Conservation (phyloP, 495 filamentous ascomycete species). For the Annulohypoxylon stygium region DNA sequence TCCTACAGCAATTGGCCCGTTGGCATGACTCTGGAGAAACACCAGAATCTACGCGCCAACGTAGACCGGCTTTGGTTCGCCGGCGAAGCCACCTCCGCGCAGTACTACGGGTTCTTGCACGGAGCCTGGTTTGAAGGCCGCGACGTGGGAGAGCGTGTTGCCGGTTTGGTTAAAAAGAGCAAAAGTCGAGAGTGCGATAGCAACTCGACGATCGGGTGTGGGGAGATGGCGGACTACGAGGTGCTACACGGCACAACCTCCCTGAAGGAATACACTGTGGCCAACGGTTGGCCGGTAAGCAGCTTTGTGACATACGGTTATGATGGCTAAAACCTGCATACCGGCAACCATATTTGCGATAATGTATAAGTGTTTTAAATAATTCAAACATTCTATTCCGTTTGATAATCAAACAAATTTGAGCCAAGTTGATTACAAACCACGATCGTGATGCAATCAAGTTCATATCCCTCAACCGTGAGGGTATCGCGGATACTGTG, state of each 20-base stretch:
- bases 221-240: slow-evolving; percentile 44
- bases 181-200: slow-evolving; percentile 42
- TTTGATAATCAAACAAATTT: background rate
- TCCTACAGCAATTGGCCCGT: slow-evolving; percentile 82
- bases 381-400: background rate
- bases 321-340: slow-evolving; percentile 17
- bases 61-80: slow-evolving; percentile 75
- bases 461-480: background rate
- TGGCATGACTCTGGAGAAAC: slow-evolving; percentile 73
- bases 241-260: slow-evolving; percentile 50
- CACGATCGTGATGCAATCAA: background rate
- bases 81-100: slow-evolving; percentile 76
- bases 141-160: slow-evolving; percentile 66
- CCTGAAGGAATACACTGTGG: slow-evolving; percentile 38
- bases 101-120: slow-evolving; percentile 81
- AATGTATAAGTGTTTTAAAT: background rate
- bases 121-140: slow-evolving; percentile 71
- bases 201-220: slow-evolving; percentile 44
- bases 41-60: slow-evolving; percentile 81
- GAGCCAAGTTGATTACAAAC: background rate
- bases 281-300: slow-evolving; percentile 52
- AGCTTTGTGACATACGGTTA: slow-evolving; percentile 52
- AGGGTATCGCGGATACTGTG: background rate
- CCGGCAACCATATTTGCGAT: background rate
- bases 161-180: slow-evolving; percentile 55